Base-by-base conservation (phyloP, 2,329 filamentous ascomycete genomes). In the Sphaerulina vaccinii region DNA sequence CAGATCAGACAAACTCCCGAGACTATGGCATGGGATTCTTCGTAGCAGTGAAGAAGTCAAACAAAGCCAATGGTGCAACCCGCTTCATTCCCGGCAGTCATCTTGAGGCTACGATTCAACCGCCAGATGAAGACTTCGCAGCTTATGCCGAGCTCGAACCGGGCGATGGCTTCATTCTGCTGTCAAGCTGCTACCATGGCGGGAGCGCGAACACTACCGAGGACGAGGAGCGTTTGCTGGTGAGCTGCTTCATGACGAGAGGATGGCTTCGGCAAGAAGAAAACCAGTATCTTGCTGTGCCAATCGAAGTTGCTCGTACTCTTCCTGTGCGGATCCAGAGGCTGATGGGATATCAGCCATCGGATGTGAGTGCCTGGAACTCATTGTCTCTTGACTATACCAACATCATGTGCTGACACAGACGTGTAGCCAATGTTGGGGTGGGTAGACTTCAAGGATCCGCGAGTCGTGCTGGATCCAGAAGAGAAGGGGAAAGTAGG, bases 381-480 rank as follows among this genome's bases (percentile, higher is more conserved):
- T 32, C 27, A 4, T 10, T 32, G 10, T 32, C 27, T 3, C 27
- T 32, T 32, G 27, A 32, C 11, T 32, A 11, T 32, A 32, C 27
- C 27, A 32, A 32, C 7, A 32, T 2, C 27, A 32, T 32, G 27
- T 32, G 27, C 27, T 32, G 22, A 21, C 38, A 11, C 10, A 7
- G 24, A 32, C 44, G 11, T 15, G 13, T 44, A 48, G 44, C 35
- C 44, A 4, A 48, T 48, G 44, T 38, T 35, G 15, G 44, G 44
- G 11, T 48, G 44, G 44, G 44, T 48, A 8, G 35, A 38, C n/a
- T 38, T 39, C 24, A 48, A 38, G 35, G 44, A 48, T 39, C 35
- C 44, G 35, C 32, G 44, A 4, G 44, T 47, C 2, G 32, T 47
- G 15, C 24, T 48, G 5, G 33, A 39, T 21, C 44, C 44, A n/a